Base-by-base conservation (phyloP, 2,329 filamentous ascomycete species). In the Cytospora chrysosperma region DNA sequence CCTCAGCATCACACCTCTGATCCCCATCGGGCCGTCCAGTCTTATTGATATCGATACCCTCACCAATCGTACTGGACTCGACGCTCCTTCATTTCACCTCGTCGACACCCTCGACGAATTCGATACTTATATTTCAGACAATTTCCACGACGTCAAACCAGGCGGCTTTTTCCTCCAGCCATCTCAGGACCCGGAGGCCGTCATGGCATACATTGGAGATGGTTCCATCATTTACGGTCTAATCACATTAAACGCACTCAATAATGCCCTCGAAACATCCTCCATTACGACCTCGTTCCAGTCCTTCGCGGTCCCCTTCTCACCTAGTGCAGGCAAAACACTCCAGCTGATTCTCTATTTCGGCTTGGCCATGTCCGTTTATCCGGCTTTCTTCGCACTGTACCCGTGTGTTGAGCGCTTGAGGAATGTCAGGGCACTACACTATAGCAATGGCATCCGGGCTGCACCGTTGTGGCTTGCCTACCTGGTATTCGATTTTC, bases 391-490 rank as follows among this genome's bases (percentile, higher is more conserved):
- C 79, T 96, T 97, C 70, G 86, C 91, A 0, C 79, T 97, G 5
- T 97, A 97, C 71, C 91, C 92, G 0, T 96, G 92, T n/a, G 80
- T 90, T 30, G 93, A 97, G 75, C 84, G 92, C 28, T 79, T 92
- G 13, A 81, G 87, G 56, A 90, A 92, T 67, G 91, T 97, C 27
- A 86, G 93, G 58, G 90, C 90, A 19, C 79, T 97, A 32, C 89
- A 97, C 74, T 97, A 96, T 76, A 96, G 91, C 60, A 97, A 97
- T 71, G 93, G 93, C 54, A 92, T 97, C 30, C 83, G 91, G 15
- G 88, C 91, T 0, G 79, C 91, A 10, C 92, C 93, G 0, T 79
- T 97, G 1, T 97, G 94, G 93, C 76, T 91, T 6, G 91, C 93
- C 1, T 96, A 97, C 72, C 81, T 90, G 0, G 71, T 81, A 0